A percentile compares a stretch with the other conserved stretches of the same genome.
Conservation (phyloP, 176 grass and related monocot species). For the Raddia distichophylla region DNA sequence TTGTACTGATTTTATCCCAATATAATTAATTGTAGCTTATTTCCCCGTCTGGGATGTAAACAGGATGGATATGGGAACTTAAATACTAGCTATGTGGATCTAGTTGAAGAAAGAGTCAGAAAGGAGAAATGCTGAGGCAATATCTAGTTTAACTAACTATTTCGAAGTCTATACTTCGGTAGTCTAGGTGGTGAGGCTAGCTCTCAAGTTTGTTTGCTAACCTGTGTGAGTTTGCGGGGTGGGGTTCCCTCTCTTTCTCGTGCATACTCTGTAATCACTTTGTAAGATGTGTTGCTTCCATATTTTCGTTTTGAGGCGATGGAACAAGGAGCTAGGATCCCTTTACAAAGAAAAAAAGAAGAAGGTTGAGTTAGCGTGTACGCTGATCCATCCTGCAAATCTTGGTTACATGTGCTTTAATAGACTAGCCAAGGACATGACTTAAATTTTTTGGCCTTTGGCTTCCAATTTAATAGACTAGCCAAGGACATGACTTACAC, state of each 20-base stretch:
- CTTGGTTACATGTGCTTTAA: conserved; percentile 11
- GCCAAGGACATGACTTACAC: neutral
- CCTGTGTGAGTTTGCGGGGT: too few relatives aligned
- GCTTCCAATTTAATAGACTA: conserved; percentile 19
- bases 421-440: neutral
- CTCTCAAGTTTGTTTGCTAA: too few relatives aligned
- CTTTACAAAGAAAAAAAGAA: too few relatives aligned
- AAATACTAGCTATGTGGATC: neutral
- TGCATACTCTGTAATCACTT: too few relatives aligned
- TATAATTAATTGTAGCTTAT: conserved; percentile 20
- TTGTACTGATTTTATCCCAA: conserved; percentile 7
- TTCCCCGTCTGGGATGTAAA: neutral
- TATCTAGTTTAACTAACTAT: neutral
- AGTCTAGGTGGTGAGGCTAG: too few relatives aligned
- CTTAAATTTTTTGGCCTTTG: neutral
- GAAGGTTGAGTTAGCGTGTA: neutral
- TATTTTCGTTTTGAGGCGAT: too few relatives aligned
- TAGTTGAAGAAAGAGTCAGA: conserved; percentile 1
- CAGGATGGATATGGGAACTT: conserved; percentile 16
- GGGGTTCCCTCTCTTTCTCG: too few relatives aligned
- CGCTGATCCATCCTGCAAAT: neutral
- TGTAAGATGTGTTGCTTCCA: too few relatives aligned
- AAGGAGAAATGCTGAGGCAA: neutral
- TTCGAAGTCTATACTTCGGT: too few relatives aligned
- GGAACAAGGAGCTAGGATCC: too few relatives aligned